phyloP scores from a whole-genome alignment of 345 rosid species.

The Durio zibethinus region DNA sequence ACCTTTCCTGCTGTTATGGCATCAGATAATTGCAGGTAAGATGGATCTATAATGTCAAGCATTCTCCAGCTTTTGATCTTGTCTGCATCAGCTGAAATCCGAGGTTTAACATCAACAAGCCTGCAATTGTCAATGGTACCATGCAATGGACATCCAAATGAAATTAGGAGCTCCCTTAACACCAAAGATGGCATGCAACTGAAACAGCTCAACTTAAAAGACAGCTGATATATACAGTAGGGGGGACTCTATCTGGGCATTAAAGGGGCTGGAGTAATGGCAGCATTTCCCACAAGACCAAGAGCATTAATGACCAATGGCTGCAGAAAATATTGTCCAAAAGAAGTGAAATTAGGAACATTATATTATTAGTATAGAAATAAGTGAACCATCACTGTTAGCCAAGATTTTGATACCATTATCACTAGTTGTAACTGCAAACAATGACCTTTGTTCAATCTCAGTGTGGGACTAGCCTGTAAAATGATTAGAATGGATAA shows the following conservation, averaged over 20 bases:
- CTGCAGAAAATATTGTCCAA: conserved; percentile 24
- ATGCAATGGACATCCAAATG: conserved; percentile 22
- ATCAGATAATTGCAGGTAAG: conserved; percentile 45
- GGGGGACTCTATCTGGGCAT: conserved; percentile 38
- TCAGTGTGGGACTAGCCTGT: conserved; percentile 58
- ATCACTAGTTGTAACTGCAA: conserved; percentile 56
- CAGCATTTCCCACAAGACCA: conserved; percentile 36
- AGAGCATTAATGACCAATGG: conserved; percentile 42
- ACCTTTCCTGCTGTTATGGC: conserved; percentile 39
- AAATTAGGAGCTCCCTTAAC: conserved; percentile 13
- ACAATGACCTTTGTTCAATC: conserved; percentile 59
- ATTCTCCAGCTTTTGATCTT: conserved; percentile 45
- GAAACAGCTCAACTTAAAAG: conserved; percentile 30
- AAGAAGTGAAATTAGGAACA: neutral
- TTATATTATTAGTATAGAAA: neutral
- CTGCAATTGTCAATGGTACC: conserved; percentile 41
- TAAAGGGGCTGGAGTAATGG: too few species aligned
- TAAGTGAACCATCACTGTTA: conserved; percentile 42
- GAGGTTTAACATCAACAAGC: conserved; percentile 48
- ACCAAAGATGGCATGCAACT: conserved; percentile 1
- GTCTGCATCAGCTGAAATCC: conserved; percentile 38
- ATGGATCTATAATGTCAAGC: conserved; percentile 41
- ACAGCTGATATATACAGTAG: conserved; percentile 34
- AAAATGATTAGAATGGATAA: conserved; percentile 10
- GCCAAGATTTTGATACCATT: conserved; percentile 57